Evolutionary conservation across 768 basidiomycete genomes (phyloP), one percentile per base, ranked within the genome.

Genomic region (Suillus bovinus): DNA sequence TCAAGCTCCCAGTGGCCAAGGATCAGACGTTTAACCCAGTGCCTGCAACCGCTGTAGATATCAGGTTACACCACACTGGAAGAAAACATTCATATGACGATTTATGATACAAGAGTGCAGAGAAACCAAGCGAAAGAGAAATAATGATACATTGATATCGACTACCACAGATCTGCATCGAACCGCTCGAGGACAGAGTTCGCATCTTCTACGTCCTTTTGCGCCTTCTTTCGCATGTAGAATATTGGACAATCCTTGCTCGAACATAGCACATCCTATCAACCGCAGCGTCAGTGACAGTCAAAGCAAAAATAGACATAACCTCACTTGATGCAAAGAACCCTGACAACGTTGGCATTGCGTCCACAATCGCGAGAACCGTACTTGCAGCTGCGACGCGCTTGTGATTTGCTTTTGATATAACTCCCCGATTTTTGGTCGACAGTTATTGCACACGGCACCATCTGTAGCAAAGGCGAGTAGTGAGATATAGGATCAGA

Each of bases 331-430:
- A 78, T 99, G 97, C 54, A 99, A 80, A 20, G 97, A 99, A 16
- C 97, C 97, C 72, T 99, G 97, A 80, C 97, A 99, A 29, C 97
- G 85, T 71, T 99, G 97, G 69, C 97, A 99, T 71, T 99, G 96
- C 1, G 97, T 99, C 97, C 97, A 99, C 27, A 99, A 74, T 55
- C 96, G 85, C 22, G 96, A 91, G 74, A 97, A 99, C 53, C 92
- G 87, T 8, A 96, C 89, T 80, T 99, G 94, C 50, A 89, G 79
- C 24, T 86, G 84, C 0, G 96, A 95, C 0, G 91, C 86, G 7
- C 79, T 78, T 6, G 81, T 69, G 42, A 91, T 84, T 72, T 98
- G 96, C 72, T 95, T 98, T 70, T 94, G 90, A 71, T 97, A 98
- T 52, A 99, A 76, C 69, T 97, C 97, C 20, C 90, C 88, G 14